A percentile compares a stretch with the other conserved stretches of the same genome.
phyloP scores from a whole-genome alignment of 2,329 filamentous ascomycete genomes.

The Aspergillus neotritici region DNA sequence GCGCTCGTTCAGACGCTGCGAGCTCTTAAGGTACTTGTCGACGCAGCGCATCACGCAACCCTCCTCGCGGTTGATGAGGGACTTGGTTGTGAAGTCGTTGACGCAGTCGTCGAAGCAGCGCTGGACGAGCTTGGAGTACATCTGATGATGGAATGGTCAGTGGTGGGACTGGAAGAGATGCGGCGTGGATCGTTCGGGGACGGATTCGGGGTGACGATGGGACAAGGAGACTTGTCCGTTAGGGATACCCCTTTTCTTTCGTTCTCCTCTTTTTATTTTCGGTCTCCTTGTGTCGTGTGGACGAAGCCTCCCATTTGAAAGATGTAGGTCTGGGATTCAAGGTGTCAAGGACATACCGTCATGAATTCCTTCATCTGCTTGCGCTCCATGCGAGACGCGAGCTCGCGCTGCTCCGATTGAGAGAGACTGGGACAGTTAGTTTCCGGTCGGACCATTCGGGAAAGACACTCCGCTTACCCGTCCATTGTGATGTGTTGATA shows the following conservation, averaged over 20 bases:
- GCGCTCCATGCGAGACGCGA: slow-evolving; percentile 90
- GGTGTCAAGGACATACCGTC: slow-evolving; percentile 59
- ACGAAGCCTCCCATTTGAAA: too few species aligned
- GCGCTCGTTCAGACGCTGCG: slow-evolving; percentile 82
- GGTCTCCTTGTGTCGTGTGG: too few species aligned
- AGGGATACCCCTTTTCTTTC: too few species aligned
- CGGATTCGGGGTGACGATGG: not conserved
- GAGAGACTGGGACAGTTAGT: slow-evolving; percentile 54
- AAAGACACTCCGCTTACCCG: slow-evolving; percentile 20
- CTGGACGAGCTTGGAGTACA: slow-evolving; percentile 57
- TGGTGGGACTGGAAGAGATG: not conserved
- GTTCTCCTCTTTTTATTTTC: too few species aligned
- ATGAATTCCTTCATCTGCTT: slow-evolving; percentile 99
- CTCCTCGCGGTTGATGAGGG: slow-evolving; percentile 78
- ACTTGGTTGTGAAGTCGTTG: slow-evolving; percentile 98
- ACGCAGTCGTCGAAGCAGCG: slow-evolving; percentile 93
- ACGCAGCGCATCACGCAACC: slow-evolving; percentile 92
- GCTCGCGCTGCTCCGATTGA: slow-evolving; percentile 78
- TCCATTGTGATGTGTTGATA: slow-evolving; percentile 30
- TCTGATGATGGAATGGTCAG: slow-evolving; percentile 38
- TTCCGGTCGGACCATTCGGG: not conserved
- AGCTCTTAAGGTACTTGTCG: slow-evolving; percentile 89
- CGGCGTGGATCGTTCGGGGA: not conserved
- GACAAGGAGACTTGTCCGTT: too few species aligned
- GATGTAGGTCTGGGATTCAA: not conserved